Conservation (phyloP, 2,329 filamentous ascomycete species). For the Phaeomoniella chlamydospora region DNA sequence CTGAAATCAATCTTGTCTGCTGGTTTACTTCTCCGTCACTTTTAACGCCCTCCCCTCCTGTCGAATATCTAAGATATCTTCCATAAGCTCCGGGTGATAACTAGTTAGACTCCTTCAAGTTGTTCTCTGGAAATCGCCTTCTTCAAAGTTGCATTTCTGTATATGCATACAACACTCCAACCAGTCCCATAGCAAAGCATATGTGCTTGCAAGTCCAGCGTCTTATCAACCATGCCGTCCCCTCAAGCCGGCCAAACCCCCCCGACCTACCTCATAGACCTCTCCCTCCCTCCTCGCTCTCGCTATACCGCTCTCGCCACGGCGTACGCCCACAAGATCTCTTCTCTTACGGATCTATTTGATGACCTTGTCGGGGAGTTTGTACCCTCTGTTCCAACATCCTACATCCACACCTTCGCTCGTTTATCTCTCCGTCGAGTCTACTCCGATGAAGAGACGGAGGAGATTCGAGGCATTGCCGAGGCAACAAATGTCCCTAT, state of each 20-base stretch:
- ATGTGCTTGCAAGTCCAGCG: too few species aligned
- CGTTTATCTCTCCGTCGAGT: conserved; percentile 35
- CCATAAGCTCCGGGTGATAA: too few species aligned
- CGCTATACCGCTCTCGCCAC: conserved; percentile 35
- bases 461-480: conserved; percentile 46
- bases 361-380: conserved; percentile 30
- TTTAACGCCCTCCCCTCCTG: too few species aligned
- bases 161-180: too few species aligned
- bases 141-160: too few species aligned
- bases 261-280: conserved; percentile 35
- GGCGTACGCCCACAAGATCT: conserved; percentile 29
- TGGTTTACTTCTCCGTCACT: too few species aligned
- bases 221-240: background rate
- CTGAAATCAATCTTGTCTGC: too few species aligned
- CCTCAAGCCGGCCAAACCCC: conserved; percentile 4
- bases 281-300: conserved; percentile 36
- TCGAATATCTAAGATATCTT: too few species aligned
- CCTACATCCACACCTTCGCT: conserved; percentile 22
- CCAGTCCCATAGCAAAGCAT: too few species aligned
- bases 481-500: conserved; percentile 35
- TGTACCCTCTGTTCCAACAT: conserved; percentile 12
- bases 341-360: conserved; percentile 32
- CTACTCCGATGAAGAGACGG: conserved; percentile 40
- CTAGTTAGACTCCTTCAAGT: too few species aligned
- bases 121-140: too few species aligned